Evolutionary conservation across 148 eudicot species (phyloP), one percentile per base, ranked within the genome.

Genomic region (Rhododendron ovatum): DNA sequence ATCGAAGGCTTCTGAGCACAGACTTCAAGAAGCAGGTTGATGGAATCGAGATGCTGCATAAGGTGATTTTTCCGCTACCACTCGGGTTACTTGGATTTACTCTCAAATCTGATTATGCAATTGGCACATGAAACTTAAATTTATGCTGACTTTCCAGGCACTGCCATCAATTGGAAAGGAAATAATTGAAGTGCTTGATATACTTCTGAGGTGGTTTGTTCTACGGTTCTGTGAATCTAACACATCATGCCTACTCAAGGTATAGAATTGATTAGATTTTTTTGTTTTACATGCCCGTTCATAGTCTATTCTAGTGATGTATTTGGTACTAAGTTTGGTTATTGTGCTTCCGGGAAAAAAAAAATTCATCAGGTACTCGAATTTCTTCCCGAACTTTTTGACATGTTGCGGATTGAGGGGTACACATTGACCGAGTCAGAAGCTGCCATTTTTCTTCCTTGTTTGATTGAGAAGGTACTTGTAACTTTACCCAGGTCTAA

Each of bases 21-120:
- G 99, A 98, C 88, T 98, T 98, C 84, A 98, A 94, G 86, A 96
- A 98, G 91, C 99, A 98, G 86, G 95, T 94, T 85, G 98, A 98
- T 89, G 99, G 96, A 87, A 95, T 98, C 75, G 98, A 98, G 90
- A 93, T 98, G 95, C 92, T 98, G 80, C 99, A 98, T 55, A 94
- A 90, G 96, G 99, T 95, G 91, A 78, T 61, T 86, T 78, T 85
- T 71, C 35, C 83, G 14, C 18, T 85, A 53, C 83, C 30, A 74
- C 81, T 33, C 8, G 30, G 9, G 57, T 33, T 86, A 3, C 57
- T 57, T 81, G 43, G 15, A 26, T 39, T 63, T 82, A 30, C 76
- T 71, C 76, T 30, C 41, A 71, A 65, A 18, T 83, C 30, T 51
- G 35, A 78, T 33, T 63, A 53, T 89, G 86, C 86, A 43, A 85